These are phyloP conservation scores for Nakaseomyces bracarensis DNA, from an alignment of 1,139 yeast genomes.

Conservation along the genomic window DNA sequence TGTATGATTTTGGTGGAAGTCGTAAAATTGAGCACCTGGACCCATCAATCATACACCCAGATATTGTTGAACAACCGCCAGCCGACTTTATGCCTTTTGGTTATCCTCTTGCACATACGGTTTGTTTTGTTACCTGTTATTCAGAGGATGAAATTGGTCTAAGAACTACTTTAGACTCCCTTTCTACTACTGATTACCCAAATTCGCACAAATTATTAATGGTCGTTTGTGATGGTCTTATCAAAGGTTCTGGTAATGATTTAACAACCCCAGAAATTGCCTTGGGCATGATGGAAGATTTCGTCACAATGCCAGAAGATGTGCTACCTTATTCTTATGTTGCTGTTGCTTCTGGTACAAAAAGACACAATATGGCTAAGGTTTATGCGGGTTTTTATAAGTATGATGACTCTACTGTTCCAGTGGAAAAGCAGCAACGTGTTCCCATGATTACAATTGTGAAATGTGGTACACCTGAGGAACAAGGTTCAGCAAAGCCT, in stretches of 20 bases:
- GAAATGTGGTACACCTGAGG: constrained; percentile 89
- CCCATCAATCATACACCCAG: constrained; percentile 64
- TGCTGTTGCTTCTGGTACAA: constrained; percentile 87
- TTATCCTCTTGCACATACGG: constrained; percentile 76
- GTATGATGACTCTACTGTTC: constrained; percentile 65
- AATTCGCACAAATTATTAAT: constrained; percentile 83
- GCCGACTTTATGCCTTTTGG: constrained; percentile 80
- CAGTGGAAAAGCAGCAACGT: constrained; percentile 76
- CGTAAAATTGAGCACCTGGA: constrained; percentile 43
- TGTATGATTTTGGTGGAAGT: constrained; percentile 6
- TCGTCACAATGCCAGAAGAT: constrained; percentile 59
- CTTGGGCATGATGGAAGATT: constrained; percentile 80
- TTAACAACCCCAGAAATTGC: constrained; percentile 82
- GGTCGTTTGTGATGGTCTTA: constrained; percentile 85
- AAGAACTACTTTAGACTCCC: constrained; percentile 79
- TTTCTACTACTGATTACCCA: constrained; percentile 89
- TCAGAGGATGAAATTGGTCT: constrained; percentile 86
- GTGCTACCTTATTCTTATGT: constrained; percentile 80
- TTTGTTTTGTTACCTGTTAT: constrained; percentile 84
- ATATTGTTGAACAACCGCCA: constrained; percentile 80
- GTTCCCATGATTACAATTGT: constrained; percentile 78
- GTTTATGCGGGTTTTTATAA: constrained; percentile 85
- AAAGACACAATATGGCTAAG: constrained; percentile 97
- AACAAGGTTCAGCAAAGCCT: constrained; percentile 71
- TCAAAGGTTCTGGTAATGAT: constrained; percentile 90